phyloP scores from a whole-genome alignment of 2,329 filamentous ascomycete species.

The Penicillium capsulatum region DNA sequence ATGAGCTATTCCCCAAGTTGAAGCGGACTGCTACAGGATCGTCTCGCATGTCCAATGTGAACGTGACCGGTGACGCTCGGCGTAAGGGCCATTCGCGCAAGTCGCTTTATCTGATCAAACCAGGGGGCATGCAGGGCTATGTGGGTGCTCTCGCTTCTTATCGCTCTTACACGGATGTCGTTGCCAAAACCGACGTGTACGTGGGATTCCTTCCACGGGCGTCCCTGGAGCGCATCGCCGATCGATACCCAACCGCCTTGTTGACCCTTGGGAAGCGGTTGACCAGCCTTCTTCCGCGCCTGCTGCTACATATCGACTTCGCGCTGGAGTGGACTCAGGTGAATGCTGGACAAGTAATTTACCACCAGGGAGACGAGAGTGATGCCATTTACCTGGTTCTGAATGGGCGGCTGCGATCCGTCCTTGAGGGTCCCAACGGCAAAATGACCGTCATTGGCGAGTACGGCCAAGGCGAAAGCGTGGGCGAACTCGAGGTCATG shows the following conservation, averaged over 20 bases:
- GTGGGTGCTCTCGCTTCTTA: slow-evolving; percentile 92
- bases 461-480: slow-evolving; percentile 94
- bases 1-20: slow-evolving; percentile 45
- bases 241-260: slow-evolving; percentile 84
- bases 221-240: slow-evolving; percentile 85
- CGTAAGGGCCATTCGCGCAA: slow-evolving; percentile 52
- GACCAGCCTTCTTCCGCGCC: slow-evolving; percentile 78
- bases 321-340: slow-evolving; percentile 98
- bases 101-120: slow-evolving; percentile 86
- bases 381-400: slow-evolving; percentile 98
- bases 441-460: slow-evolving; percentile 84
- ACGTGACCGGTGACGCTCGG: slow-evolving; percentile 29
- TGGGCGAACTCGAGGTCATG: slow-evolving; percentile 93
- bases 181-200: slow-evolving; percentile 96
- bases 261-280: slow-evolving; percentile 94
- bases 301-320: slow-evolving; percentile 96
- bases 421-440: slow-evolving; percentile 75
- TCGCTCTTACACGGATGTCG: slow-evolving; percentile 91
- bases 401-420: slow-evolving; percentile 81
- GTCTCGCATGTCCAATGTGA: slow-evolving; percentile 33
- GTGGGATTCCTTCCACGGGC: slow-evolving; percentile 87
- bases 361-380: slow-evolving; percentile 89
- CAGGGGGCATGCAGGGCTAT: slow-evolving; percentile 89
- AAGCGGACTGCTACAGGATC: slow-evolving; percentile 43
- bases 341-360: slow-evolving; percentile 88